Evolutionary conservation across 2,329 filamentous ascomycete genomes (phyloP).

Genomic region (Microthyrium microscopicum): DNA sequence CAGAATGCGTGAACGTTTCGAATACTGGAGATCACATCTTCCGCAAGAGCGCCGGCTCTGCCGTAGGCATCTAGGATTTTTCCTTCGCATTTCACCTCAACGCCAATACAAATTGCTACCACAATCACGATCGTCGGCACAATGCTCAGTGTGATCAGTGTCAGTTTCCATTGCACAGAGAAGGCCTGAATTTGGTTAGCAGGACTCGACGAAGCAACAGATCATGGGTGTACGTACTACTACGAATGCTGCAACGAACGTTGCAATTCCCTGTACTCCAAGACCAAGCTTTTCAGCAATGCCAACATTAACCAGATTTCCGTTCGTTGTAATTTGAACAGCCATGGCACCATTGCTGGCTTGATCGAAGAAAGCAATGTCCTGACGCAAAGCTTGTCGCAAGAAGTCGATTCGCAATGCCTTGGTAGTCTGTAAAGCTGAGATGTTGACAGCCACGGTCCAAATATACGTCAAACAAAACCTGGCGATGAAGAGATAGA

Average conservation of each 20-base stretch:
- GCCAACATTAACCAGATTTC: slow-evolving; percentile 36
- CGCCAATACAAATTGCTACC: slow-evolving; percentile 16
- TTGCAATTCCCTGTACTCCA: slow-evolving; percentile 42
- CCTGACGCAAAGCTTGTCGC: too few relatives aligned
- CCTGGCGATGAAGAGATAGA: too few relatives aligned
- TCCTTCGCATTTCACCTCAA: slow-evolving; percentile 21
- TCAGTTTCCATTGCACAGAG: slow-evolving; percentile 26
- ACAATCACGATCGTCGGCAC: slow-evolving; percentile 27
- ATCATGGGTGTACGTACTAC: too few relatives aligned
- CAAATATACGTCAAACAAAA: too few relatives aligned
- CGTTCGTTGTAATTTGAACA: neutral
- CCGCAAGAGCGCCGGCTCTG: slow-evolving; percentile 44
- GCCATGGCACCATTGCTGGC: neutral
- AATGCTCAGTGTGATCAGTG: slow-evolving; percentile 29
- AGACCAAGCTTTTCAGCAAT: slow-evolving; percentile 59
- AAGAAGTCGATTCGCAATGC: neutral
- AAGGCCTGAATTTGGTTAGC: too few relatives aligned
- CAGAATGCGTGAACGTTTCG: slow-evolving; percentile 47
- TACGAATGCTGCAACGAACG: slow-evolving; percentile 50
- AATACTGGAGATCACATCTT: slow-evolving; percentile 43
- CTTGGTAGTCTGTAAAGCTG: too few relatives aligned
- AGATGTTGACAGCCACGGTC: too few relatives aligned
- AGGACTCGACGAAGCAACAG: too few relatives aligned
- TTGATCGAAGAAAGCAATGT: neutral
- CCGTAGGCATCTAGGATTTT: slow-evolving; percentile 25